These are phyloP conservation scores for Aspergillus versicolor DNA, from an alignment of 2,329 filamentous ascomycete genomes.

Conservation along the genomic window DNA sequence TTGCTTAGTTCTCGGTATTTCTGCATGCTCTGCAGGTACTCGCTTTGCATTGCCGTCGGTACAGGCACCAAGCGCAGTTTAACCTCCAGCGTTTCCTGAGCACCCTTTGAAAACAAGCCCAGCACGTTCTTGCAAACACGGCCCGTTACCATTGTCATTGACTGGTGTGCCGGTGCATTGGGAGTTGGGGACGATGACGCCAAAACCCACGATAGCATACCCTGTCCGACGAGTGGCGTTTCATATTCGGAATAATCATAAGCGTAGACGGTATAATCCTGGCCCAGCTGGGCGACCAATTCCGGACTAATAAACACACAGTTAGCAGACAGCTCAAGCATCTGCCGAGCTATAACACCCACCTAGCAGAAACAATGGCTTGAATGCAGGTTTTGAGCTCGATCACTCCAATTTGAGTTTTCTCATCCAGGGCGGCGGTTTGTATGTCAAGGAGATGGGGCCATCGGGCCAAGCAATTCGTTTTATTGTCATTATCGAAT, in stretches of 20 bases:
- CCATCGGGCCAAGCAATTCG: constrained; percentile 85
- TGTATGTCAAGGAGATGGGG: constrained; percentile 77
- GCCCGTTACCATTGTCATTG: constrained; percentile 73
- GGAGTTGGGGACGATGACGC: constrained; percentile 58
- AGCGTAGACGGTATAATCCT: constrained; percentile 95
- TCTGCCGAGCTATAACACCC: constrained; percentile 22
- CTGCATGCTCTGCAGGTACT: constrained; percentile 62
- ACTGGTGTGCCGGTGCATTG: constrained; percentile 57
- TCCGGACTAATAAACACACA: constrained; percentile 66
- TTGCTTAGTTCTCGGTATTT: constrained; percentile 60
- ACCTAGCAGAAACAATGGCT: constrained; percentile 68
- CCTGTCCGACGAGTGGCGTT: constrained; percentile 88
- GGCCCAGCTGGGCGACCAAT: constrained; percentile 68
- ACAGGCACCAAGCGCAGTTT: constrained; percentile 83
- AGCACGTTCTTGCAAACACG: constrained; percentile 84
- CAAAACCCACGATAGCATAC: constrained; percentile 85
- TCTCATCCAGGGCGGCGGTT: constrained; percentile 76
- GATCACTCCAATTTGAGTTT: constrained; percentile 78
- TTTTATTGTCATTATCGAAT: constrained; percentile 84
- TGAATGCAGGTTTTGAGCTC: constrained; percentile 85
- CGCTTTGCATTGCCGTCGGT: constrained; percentile 60
- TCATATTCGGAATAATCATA: constrained; percentile 96
- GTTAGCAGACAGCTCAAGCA: neutral
- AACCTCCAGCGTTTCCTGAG: constrained; percentile 86
- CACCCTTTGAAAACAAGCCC: constrained; percentile 76